Evolutionary conservation across 331 rosid genomes (phyloP).

Genomic region (Pyracantha coccinea): DNA sequence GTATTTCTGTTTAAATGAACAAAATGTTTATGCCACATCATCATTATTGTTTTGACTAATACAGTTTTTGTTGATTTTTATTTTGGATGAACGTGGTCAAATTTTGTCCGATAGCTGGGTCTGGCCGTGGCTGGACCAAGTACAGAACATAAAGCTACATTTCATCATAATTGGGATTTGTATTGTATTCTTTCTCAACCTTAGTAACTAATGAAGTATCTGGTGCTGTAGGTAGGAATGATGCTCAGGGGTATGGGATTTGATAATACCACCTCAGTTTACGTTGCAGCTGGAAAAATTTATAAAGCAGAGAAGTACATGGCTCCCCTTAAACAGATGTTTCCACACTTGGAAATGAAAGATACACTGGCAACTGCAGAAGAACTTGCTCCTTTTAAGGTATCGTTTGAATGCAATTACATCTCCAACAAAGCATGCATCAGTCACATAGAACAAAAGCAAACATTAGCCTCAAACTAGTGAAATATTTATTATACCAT

Average conservation of each 20-base stretch:
- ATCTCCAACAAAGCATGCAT: not conserved
- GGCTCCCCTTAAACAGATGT: slow-evolving; percentile 91
- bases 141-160: not conserved
- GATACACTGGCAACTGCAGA: slow-evolving; percentile 66
- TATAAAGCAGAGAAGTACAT: slow-evolving; percentile 76
- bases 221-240: slow-evolving; percentile 74
- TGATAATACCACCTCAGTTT: slow-evolving; percentile 76
- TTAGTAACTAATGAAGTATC: not conserved
- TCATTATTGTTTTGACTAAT: not conserved
- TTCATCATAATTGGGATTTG: not conserved
- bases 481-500: slow-evolving; percentile 5
- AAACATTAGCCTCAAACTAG: slow-evolving; percentile 1
- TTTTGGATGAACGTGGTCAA: not conserved
- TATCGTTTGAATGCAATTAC: slow-evolving; percentile 16
- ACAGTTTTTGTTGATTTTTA: not conserved
- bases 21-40: no score
- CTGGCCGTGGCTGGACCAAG: not conserved
- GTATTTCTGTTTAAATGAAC: no score
- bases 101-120: not conserved
- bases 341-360: slow-evolving; percentile 85
- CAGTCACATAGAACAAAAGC: not conserved
- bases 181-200: not conserved
- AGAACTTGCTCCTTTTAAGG: slow-evolving; percentile 86
- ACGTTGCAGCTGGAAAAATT: slow-evolving; percentile 88
- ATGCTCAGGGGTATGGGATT: slow-evolving; percentile 99